A percentile compares a stretch with the other conserved stretches of the same genome.
phyloP scores from a whole-genome alignment of 495 filamentous ascomycete species.

The Extremus antarcticus region DNA sequence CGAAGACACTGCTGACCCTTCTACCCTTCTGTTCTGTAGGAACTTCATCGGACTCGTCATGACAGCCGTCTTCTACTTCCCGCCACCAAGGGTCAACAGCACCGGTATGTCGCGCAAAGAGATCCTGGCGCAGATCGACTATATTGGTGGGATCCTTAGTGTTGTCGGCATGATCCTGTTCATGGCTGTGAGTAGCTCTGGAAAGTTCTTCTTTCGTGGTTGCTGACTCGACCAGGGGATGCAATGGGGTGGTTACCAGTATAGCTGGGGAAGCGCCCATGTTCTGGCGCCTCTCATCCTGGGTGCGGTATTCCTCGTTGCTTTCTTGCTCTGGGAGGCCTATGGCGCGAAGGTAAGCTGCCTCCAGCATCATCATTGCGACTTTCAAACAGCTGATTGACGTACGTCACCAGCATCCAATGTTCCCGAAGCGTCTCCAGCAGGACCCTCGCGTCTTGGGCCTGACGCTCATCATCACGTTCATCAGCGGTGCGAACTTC shows the following conservation, averaged over 20 bases:
- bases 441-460: constrained; percentile 51
- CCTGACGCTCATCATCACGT: constrained; percentile 59
- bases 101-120: constrained; percentile 38
- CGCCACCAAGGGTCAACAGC: constrained; percentile 50
- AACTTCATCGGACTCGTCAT: constrained; percentile 46
- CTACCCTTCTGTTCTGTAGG: too few species aligned
- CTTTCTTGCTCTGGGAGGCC: constrained; percentile 50
- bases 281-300: constrained; percentile 50
- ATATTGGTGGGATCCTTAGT: constrained; percentile 54
- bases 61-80: constrained; percentile 56
- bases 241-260: constrained; percentile 60
- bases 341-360: constrained; percentile 38
- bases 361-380: neutral
- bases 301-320: constrained; percentile 42
- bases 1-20: too few species aligned
- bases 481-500: constrained; percentile 56
- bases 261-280: constrained; percentile 47
- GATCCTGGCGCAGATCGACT: constrained; percentile 50
- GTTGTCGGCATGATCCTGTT: constrained; percentile 43
- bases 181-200: neutral
- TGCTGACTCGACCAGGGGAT: too few species aligned
- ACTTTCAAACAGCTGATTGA: neutral
- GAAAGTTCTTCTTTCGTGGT: too few species aligned
- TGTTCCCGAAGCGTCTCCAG: constrained; percentile 53
- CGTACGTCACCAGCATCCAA: constrained; percentile 21